Conservation (phyloP, 257 asterid genomes). For the Gentiana macrophylla region DNA sequence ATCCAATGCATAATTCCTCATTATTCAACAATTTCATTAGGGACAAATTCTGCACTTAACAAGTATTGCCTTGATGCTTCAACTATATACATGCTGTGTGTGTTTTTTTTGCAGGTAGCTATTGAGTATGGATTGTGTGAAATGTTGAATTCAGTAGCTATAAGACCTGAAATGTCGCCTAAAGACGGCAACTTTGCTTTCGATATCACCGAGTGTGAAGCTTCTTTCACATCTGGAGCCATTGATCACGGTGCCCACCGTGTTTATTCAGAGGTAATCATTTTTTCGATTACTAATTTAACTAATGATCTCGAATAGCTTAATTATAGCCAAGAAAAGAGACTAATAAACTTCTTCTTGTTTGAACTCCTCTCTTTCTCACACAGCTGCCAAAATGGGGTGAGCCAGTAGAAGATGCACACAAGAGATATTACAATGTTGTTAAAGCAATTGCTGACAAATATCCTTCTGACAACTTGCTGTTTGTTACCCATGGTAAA, state of each 20-base stretch:
- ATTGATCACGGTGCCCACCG: slow-evolving; percentile 32
- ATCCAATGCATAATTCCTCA: too few relatives aligned
- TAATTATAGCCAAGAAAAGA: slow-evolving; percentile 5
- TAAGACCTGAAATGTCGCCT: slow-evolving; percentile 61
- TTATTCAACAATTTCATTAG: too few relatives aligned
- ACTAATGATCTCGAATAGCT: not conserved
- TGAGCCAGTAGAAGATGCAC: slow-evolving; percentile 44
- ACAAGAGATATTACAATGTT: slow-evolving; percentile 48
- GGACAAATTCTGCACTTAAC: not conserved
- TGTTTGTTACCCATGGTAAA: slow-evolving; percentile 85
- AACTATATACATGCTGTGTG: not conserved
- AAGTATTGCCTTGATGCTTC: not conserved
- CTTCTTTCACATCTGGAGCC: slow-evolving; percentile 66
- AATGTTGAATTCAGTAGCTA: slow-evolving; percentile 61
- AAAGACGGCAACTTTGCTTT: slow-evolving; percentile 62
- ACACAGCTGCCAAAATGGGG: slow-evolving; percentile 69
- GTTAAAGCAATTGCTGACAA: slow-evolving; percentile 66
- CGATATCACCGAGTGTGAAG: slow-evolving; percentile 45
- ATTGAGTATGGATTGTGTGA: slow-evolving; percentile 77
- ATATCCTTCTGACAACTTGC: slow-evolving; percentile 74
- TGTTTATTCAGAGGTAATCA: slow-evolving; percentile 54
- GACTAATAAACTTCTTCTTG: not conserved
- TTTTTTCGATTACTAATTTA: not conserved
- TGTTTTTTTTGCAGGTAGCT: slow-evolving; percentile 42
- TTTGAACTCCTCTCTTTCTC: slow-evolving; percentile 3